Base-by-base conservation (phyloP, 169 alveolate genomes). In the Babesia microti region DNA sequence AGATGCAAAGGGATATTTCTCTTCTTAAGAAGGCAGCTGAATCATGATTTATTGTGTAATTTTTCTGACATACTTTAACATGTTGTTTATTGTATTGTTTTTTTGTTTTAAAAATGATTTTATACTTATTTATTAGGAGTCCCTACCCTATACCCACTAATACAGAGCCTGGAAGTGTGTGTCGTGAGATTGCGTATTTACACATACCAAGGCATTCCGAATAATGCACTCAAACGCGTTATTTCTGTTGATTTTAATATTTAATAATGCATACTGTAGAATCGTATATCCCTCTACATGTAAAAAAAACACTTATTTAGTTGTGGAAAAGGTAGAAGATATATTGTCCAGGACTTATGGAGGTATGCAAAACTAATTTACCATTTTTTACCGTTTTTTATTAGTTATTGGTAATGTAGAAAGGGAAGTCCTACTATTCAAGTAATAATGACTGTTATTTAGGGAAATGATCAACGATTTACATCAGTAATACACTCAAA, bases 11-110 rank as follows among this genome's bases (percentile, higher is more conserved):
- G 32, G 85, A 75, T 30, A 37, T 75, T 26, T 68, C 73, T 22
- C 65, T 75, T 26, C 50, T 75, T n/a, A 65, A 68, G 24, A 48
- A 59, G 32, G 81, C 75, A n/a, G 85, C 79, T 24, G 65, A 75
- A 45, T 53, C 68, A 21, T 40, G 39, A 27, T 26, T 41, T 7
- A 19, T 5, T 19, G 15, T 45, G 27, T 18, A n/a, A 0, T 28
- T 21, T 33, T 29, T 21, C 43, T 26, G 12, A 6, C 4, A 21
- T 24, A 3, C 29, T 17, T 11, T 21, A 22, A n/a, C 33, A 37
- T 2, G 18, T 2, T 51, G 39, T 21, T 22, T 42, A 0, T 21
- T 3, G 33, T 17, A 12, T 9, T 23, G 24, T 23, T 30, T 18
- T 51, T 32, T 24, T 40, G 24, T 15, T 22, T 30, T 7, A 37